Conservation (phyloP, 192 early-diverging fungal species). For the Coemansia erecta region DNA sequence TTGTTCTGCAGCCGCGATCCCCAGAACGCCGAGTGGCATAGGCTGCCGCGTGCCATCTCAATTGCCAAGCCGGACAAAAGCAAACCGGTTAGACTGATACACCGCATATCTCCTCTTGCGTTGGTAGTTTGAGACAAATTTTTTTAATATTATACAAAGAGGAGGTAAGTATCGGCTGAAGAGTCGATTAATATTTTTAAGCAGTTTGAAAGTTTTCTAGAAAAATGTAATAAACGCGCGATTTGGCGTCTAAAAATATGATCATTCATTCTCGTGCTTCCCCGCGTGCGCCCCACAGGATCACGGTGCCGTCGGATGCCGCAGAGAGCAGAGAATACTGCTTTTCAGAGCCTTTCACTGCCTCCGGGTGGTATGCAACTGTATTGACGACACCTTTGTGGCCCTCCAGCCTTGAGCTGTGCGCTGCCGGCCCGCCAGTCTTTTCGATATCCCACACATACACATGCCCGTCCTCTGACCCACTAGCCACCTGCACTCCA, state of each 20-base stretch:
- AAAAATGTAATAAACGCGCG: not conserved
- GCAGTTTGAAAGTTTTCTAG: not conserved
- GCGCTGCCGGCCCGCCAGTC: not conserved
- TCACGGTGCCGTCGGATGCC: constrained; percentile 38
- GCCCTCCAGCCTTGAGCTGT: constrained; percentile 16
- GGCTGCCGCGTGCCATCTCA: constrained; percentile 5
- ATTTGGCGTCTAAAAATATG: constrained; percentile 11
- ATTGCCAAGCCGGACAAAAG: not conserved
- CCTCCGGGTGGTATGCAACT: constrained; percentile 31
- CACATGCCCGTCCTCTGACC: constrained; percentile 86
- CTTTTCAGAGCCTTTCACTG: constrained; percentile 8
- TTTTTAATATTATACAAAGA: not conserved
- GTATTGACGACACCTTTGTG: constrained; percentile 42
- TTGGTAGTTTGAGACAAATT: not conserved
- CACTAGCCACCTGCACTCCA: constrained; percentile 75
- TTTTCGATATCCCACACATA: constrained; percentile 76
- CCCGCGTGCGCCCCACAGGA: constrained; percentile 32
- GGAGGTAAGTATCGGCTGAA: not conserved
- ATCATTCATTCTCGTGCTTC: constrained; percentile 4
- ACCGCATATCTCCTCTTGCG: too few species aligned
- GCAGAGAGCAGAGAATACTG: constrained; percentile 30
- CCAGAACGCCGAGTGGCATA: constrained; percentile 48
- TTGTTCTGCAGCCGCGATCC: constrained; percentile 31
- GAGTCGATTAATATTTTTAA: too few species aligned
- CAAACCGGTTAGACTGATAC: not conserved